Percentiles rank a stretch among this genome's conserved stretches.
These are phyloP conservation scores for Acanthamoeba royreba DNA, from an alignment of 208 protist species.

Conservation along the genomic window DNA sequence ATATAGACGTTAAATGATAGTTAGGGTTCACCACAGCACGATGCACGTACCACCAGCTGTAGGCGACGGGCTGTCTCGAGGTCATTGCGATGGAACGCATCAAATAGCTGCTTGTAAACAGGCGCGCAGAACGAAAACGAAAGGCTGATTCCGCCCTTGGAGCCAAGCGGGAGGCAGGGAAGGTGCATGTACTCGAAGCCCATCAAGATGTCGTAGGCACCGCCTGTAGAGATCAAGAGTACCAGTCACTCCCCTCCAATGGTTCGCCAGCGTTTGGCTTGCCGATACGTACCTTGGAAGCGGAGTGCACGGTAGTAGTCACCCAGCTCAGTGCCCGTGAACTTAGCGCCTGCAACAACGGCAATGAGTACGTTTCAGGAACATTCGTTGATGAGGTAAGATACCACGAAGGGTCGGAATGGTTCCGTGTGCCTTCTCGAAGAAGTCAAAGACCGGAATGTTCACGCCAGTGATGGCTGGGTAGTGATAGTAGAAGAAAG, in stretches of 20 bases:
- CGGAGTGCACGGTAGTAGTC: neutral
- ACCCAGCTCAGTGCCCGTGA: neutral
- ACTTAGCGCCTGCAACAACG: neutral
- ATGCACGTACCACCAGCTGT: neutral
- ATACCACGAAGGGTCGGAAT: neutral
- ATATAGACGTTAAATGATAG: neutral
- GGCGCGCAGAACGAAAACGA: neutral
- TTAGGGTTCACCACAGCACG: neutral
- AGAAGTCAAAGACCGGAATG: neutral
- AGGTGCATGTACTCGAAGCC: neutral
- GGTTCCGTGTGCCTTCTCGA: neutral
- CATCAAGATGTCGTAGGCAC: neutral
- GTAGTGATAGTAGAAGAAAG: constrained; percentile 5
- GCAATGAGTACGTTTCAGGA: neutral
- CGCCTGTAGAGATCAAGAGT: neutral
- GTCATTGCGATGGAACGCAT: neutral
- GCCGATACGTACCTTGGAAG: neutral
- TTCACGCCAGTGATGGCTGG: neutral
- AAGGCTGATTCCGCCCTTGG: neutral
- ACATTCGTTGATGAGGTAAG: neutral
- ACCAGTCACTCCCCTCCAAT: neutral
- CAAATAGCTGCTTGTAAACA: neutral
- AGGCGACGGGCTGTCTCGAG: neutral
- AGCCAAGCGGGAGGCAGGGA: neutral
- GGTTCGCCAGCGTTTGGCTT: neutral